phyloP scores from a whole-genome alignment of 2,329 filamentous ascomycete species.

The Paramyrothecium roridum region DNA sequence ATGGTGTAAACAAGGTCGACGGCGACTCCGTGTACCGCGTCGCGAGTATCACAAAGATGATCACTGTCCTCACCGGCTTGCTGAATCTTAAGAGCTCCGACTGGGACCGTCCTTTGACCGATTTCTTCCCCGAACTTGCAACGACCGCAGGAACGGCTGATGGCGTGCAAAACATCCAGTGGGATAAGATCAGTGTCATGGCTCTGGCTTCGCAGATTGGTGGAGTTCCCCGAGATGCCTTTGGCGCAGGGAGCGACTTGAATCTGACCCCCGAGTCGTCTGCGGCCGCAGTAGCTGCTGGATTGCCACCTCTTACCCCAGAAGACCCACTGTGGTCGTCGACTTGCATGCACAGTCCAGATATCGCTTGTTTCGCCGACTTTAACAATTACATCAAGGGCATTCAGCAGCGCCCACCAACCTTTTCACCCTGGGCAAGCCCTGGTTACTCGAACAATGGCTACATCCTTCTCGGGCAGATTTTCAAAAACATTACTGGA shows the following conservation, averaged over 20 bases:
- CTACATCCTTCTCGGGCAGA: conserved; percentile 7
- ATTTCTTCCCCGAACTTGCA: conserved; percentile 8
- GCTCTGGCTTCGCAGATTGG: conserved; percentile 29
- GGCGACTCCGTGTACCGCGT: conserved; percentile 39
- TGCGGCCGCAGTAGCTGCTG: not conserved
- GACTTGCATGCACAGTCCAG: not conserved
- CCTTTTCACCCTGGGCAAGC: conserved; percentile 6
- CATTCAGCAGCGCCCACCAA: conserved; percentile 1
- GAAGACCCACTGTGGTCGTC: not conserved
- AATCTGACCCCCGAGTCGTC: not conserved
- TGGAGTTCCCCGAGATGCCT: conserved; percentile 13
- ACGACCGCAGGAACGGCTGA: not conserved
- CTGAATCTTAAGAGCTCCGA: conserved; percentile 11
- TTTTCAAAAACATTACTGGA: conserved; percentile 6
- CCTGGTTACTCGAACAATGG: conserved; percentile 10
- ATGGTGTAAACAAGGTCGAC: conserved; percentile 22
- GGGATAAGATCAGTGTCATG: conserved; percentile 28
- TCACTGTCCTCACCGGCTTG: conserved; percentile 32
- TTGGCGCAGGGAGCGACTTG: not conserved
- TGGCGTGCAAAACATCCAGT: conserved; percentile 13
- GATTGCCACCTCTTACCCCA: not conserved
- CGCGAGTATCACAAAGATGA: conserved; percentile 38
- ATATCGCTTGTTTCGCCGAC: not conserved
- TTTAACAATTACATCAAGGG: not conserved
- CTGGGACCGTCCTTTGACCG: conserved; percentile 10